Base-by-base conservation (phyloP, 768 basidiomycete species). In the Boletales sp. region DNA sequence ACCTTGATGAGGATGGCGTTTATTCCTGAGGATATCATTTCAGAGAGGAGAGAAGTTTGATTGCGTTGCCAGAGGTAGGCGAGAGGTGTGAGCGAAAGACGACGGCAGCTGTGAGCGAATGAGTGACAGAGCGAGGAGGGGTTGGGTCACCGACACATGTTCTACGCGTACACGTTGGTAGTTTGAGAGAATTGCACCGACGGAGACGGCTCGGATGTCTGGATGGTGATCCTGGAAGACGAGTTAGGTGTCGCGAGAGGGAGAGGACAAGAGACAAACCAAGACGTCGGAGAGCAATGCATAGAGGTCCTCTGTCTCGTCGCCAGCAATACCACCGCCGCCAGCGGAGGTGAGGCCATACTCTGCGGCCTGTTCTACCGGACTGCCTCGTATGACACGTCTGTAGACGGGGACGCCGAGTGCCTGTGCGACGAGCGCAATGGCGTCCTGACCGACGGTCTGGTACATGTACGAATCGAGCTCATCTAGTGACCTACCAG, bases 401-500 rank as follows among this genome's bases (percentile, higher is more conserved):
- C 90, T 80, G 72, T 87, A 90, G 10, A 98, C 76, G 9, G 97
- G 97, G 2, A 95, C 81, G 14, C 83, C 86, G 48, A 98, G 74
- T 2, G 95, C 91, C 43, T 76, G 74, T 18, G 93, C 94, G 48
- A 98, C 85, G 44, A 87, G 75, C 43, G 90, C 83, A 51, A 98
- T 86, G 15, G 92, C 91, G 50, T 93, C 90, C 64, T 97, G 94
- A 1, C 94, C 97, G 24, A 99, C 94, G n/a, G 95, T 97, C 68
- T 99, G 97, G 69, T 97, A 99, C 67, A 99, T 77, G 72, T 93
- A 98, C 19, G 94, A 97, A 69, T 99, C 94, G 61, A 98, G 82
- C 74, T 99, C 97, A 75, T 98, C 97, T 97, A 67, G 31, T 11
- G n/a, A 29, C 35, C 19, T 44, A 47, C 50, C 27, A 31, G 56